Percentiles rank a stretch among this genome's conserved stretches.
Conservation (phyloP, 192 early-diverging fungal species). For the Coemansia sp. region DNA sequence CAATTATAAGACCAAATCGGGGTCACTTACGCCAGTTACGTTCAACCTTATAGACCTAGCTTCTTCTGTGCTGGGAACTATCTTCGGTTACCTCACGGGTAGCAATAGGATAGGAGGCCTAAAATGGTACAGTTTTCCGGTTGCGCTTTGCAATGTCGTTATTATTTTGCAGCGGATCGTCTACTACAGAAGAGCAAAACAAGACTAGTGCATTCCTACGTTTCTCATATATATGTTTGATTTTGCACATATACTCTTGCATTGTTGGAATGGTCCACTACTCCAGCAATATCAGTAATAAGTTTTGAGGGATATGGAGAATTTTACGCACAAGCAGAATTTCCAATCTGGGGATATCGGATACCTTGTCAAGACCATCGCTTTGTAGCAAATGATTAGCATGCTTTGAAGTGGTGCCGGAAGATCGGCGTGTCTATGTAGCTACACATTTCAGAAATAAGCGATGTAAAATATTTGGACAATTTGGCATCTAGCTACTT, state of each 20-base stretch:
- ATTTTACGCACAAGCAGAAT: neutral
- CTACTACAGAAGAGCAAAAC: neutral
- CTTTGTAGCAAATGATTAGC: neutral
- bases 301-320: neutral
- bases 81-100: neutral
- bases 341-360: neutral
- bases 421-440: neutral
- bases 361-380: neutral
- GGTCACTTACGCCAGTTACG: neutral
- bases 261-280: neutral
- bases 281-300: neutral
- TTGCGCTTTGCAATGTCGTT: neutral
- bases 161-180: conserved; percentile 7
- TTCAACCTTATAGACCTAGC: neutral
- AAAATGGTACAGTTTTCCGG: neutral
- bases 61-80: neutral
- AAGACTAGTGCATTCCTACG: neutral
- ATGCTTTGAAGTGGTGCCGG: neutral
- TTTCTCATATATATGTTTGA: neutral
- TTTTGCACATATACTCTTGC: neutral
- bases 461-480: neutral
- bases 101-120: neutral
- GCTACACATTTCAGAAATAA: neutral
- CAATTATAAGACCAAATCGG: neutral
- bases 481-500: neutral